Evolutionary conservation across 306 rosid genomes (phyloP).

Genomic region (Cicer chorassanicum): DNA sequence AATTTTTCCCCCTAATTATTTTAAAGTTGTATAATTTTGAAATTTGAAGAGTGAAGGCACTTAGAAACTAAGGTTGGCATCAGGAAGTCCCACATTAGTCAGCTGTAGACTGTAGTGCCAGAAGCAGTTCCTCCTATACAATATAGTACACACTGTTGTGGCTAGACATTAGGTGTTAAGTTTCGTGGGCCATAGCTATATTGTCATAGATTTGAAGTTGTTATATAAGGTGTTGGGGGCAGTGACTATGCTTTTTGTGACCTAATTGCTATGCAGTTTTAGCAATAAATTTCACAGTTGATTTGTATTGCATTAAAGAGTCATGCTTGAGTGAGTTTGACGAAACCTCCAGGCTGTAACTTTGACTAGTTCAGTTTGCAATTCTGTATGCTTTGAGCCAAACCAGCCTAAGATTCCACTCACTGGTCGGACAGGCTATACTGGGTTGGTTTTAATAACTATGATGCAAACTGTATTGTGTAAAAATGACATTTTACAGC

Average conservation of each 20-base stretch:
- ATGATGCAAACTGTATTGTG: not conserved
- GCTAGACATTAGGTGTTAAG: conserved; percentile 4
- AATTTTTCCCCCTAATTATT: not conserved
- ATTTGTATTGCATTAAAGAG: not conserved
- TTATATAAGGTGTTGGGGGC: not conserved
- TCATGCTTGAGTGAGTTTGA: conserved; percentile 1
- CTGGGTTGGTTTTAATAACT: conserved; percentile 1
- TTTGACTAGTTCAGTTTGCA: conserved; percentile 18
- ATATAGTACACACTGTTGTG: conserved; percentile 1
- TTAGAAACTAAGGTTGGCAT: conserved; percentile 11
- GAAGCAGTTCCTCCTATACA: not conserved
- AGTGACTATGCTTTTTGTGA: not conserved
- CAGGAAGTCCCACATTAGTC: not conserved
- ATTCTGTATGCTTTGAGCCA: not conserved
- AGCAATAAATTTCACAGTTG: not conserved
- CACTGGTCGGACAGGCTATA: not conserved
- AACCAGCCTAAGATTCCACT: not conserved
- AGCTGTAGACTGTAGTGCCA: conserved; percentile 16
- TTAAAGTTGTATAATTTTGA: not conserved
- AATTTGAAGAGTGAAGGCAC: not conserved
- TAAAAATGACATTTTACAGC: not conserved
- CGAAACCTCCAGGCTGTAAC: not conserved
- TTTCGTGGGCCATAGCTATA: not conserved
- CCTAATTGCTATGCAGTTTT: not conserved
- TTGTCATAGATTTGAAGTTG: not conserved